Base-by-base conservation (phyloP, 2,329 filamentous ascomycete species). In the Pyrenochaeta sp. region DNA sequence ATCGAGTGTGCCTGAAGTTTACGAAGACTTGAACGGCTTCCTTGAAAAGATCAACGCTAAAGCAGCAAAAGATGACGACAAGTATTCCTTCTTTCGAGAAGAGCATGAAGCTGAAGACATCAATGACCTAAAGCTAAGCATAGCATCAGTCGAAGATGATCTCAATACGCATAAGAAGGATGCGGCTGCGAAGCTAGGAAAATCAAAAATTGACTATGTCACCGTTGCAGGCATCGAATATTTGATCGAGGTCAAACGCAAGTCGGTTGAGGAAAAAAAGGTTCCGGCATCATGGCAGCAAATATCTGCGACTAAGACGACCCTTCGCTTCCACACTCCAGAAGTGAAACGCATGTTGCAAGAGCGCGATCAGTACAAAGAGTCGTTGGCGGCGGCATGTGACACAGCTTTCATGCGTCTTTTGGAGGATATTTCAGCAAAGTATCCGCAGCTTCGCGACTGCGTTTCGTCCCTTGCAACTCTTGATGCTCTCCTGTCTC, bases 221-320 rank as follows among this genome's bases (percentile, higher is more conserved):
- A 95, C 91, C 0, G 90, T 95, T 7, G 85, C 92, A 1, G 93
- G 93, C 7, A 96, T 98, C 64, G 95, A 98, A 72, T 99, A 92
- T 71, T 85, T 99, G 17, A 91, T 99, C 66, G 95, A 98, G 76
- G 90, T 99, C 5, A 84, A 90, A 62, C 97, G 96, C 74, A 83
- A 83, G 1, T 67, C 71, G 21, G 61, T 63, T 0, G 86, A 91
- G 48, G 83, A 97, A 55, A 95, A 92, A 72, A 87, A 89, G 51
- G 92, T 99, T 0, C 95, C 95, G 0, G 94, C 95, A 3, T 96
- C 91, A 0, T 99, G 95, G 95, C 83, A 85, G 60, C 98, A 99
- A 76, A 91, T 98, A 67, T 96, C 90, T 51, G 93, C 94, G 44
- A 99, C 95, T 6, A 98, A 98, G 75, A 92, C 91, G 67, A 79